Evolutionary conservation across 106 monocot species (phyloP).

Genomic region (Dioscorea zingiberensis): DNA sequence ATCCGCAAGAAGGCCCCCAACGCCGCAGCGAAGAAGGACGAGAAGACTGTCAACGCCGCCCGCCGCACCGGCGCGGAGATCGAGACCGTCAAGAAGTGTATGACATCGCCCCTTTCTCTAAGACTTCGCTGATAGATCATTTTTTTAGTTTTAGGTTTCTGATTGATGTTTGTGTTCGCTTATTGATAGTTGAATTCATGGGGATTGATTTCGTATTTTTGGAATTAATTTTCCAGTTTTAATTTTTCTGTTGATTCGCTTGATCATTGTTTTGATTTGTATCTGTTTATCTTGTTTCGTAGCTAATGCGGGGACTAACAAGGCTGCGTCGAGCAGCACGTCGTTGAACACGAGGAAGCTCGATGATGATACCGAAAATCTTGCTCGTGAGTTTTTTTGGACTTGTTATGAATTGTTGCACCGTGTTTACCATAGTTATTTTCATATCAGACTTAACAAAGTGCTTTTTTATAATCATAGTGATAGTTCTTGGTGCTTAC

Average conservation of each 20-base stretch:
- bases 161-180: too few species aligned
- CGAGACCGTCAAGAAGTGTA: constrained; percentile 89
- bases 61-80: constrained; percentile 88
- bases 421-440: too few species aligned
- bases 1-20: constrained; percentile 93
- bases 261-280: not conserved
- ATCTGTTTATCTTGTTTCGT: constrained; percentile 8
- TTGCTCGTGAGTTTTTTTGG: constrained; percentile 60
- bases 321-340: constrained; percentile 93
- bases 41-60: constrained; percentile 98
- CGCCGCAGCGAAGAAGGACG: constrained; percentile 94
- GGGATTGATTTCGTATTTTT: too few species aligned
- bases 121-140: too few species aligned
- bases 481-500: too few species aligned
- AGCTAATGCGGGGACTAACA: constrained; percentile 86
- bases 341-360: constrained; percentile 87
- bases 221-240: too few species aligned
- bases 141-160: too few species aligned
- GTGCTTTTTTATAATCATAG: too few species aligned
- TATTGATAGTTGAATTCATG: too few species aligned
- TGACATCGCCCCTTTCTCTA: too few species aligned
- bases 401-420: too few species aligned
- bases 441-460: too few species aligned
- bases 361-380: constrained; percentile 87
- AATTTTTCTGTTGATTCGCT: not conserved